Evolutionary conservation across 495 filamentous ascomycete species (phyloP).

Genomic region (Lasiosphaeria ovina): DNA sequence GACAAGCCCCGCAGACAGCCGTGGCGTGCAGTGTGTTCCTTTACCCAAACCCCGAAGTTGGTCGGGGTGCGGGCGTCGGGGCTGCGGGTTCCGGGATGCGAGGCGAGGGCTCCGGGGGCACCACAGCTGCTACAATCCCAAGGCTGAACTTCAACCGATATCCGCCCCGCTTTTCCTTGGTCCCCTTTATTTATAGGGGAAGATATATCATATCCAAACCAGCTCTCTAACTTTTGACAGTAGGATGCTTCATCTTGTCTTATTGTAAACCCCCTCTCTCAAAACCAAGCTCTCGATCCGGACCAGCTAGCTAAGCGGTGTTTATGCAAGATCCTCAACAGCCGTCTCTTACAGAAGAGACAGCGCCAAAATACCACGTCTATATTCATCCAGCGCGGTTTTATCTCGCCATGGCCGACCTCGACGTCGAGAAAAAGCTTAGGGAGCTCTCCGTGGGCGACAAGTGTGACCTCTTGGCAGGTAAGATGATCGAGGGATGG

Average conservation of each 20-base stretch:
- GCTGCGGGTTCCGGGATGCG: neutral
- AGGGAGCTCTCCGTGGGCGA: slow-evolving; percentile 60
- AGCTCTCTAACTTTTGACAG: no score
- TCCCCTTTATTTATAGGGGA: neutral
- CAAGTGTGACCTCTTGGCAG: slow-evolving; percentile 61
- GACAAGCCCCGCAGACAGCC: no score
- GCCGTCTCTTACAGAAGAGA: neutral
- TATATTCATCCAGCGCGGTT: neutral
- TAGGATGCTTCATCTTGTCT: no score
- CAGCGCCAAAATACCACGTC: neutral
- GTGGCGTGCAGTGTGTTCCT: no score
- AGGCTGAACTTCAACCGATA: neutral
- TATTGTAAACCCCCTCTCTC: no score
- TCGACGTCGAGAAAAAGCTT: slow-evolving; percentile 62
- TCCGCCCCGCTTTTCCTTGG: neutral
- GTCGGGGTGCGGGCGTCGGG: neutral
- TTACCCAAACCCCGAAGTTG: no score
- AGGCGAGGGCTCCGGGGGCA: neutral
- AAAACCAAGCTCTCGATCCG: no score
- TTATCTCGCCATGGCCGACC: slow-evolving; percentile 46
- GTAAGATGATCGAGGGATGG: slow-evolving; percentile 32
- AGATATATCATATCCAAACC: no score
- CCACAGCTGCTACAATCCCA: neutral
- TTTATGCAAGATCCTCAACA: neutral
- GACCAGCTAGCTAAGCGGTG: no score